Conservation (phyloP, 345 rosid species). For the Salix caprea region DNA sequence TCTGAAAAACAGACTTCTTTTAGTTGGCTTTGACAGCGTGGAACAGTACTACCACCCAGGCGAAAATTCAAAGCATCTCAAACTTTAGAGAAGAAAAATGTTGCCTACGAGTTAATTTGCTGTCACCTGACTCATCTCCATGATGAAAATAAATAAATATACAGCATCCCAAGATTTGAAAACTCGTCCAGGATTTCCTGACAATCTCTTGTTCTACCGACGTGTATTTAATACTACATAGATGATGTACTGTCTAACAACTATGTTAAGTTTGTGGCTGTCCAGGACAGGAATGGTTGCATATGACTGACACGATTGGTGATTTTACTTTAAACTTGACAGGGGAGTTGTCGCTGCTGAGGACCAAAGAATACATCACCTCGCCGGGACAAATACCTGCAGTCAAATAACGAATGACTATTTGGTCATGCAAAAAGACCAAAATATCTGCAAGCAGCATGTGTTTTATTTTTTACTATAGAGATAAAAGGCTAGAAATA, state of each 20-base stretch:
- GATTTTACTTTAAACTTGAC: not conserved
- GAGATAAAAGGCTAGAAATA: too few relatives aligned
- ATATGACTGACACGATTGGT: constrained; percentile 20
- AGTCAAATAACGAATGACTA: too few relatives aligned
- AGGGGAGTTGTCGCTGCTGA: not conserved
- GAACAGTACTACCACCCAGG: constrained; percentile 8
- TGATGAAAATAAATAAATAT: not conserved
- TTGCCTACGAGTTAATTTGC: constrained; percentile 10
- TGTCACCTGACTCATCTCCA: constrained; percentile 20
- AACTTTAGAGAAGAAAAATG: not conserved
- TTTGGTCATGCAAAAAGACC: too few relatives aligned
- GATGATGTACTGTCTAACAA: not conserved
- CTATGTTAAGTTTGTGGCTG: not conserved
- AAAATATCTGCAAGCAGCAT: too few relatives aligned
- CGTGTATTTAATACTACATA: too few relatives aligned
- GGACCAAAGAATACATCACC: too few relatives aligned
- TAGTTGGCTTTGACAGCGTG: constrained; percentile 8
- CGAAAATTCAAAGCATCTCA: constrained; percentile 5
- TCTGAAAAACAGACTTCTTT: not conserved
- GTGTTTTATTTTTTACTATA: too few relatives aligned
- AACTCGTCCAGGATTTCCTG: constrained; percentile 29
- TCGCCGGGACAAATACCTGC: too few relatives aligned
- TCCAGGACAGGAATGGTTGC: not conserved
- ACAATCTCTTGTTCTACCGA: constrained; percentile 9
- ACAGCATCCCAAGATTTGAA: constrained; percentile 37